Evolutionary conservation across 2,329 filamentous ascomycete genomes (phyloP), one percentile per base, ranked within the genome.

Genomic region (Pseudonectria foliicola): DNA sequence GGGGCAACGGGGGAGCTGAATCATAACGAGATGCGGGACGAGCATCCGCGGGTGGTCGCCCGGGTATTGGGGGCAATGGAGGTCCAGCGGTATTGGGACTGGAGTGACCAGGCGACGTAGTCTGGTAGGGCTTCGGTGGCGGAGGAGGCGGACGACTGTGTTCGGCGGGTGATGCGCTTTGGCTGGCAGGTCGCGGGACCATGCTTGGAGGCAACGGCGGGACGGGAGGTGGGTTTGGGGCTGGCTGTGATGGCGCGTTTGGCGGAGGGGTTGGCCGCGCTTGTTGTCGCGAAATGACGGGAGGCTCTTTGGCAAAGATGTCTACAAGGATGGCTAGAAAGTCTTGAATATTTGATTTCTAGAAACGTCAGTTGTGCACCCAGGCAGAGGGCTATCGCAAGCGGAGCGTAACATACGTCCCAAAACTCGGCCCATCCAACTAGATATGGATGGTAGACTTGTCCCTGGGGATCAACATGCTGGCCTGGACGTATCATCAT

Each of bases 391-490:
- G 15, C 31, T 16, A 16, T 30, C 21, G 6, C 16, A 4, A 5
- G 5, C n/a, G 13, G 11, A n/a, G 14, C 18, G 6, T 4, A 27
- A 42, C 84, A 67, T 61, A 93, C 86, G 76, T 95, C 86, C 84
- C 85, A 92, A 50, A 85, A 90, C 46, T 86, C 80, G 23, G 73
- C 68, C 92, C 92, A 98, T 43, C 87, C 81, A 23, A 87, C 85
- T 30, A 98, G 68, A 59, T 96, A 98, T 25, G 92, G 92, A 58
- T 98, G 92, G 58, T 96, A 98, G 44, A 96, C 77, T 57, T 85
- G 82, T 16, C 92, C 92, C 53, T 96, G 90, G 5, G 85, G 80
- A 54, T 92, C 88, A 40, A 98, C 88, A 67, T 98, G 88, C 56
- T 98, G 92, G 1, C 92, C 92, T 1, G 89, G 87, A 13, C 90